Evolutionary conservation across 768 basidiomycete genomes (phyloP), one percentile per base, ranked within the genome.

Genomic region (Calocybe indica): DNA sequence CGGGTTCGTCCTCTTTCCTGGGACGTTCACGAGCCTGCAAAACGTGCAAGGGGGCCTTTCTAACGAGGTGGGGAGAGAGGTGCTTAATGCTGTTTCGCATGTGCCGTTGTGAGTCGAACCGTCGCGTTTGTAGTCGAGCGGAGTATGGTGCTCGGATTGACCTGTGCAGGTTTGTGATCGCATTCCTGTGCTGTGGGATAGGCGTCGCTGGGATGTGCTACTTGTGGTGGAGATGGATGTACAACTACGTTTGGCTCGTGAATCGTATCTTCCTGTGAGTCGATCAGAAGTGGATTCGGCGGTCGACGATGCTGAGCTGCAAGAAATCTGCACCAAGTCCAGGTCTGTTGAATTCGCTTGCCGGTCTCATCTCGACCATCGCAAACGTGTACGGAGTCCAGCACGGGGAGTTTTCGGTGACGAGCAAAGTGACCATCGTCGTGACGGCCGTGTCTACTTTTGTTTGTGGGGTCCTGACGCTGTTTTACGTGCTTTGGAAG

Each of bases 1-100:
- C 7, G 80, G 80, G 6, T 83, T 83, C 56, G 63, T 83, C 12
- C 65, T 83, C 29, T 80, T 83, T 52, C 81, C 81, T 2, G 76
- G 79, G 43, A 82, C 81, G 6, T 83, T 83, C 59, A 67, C 73
- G 7, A 79, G 72, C 45, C 66, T 74, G 62, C 64, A 68, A 47
- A 65, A 57, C 37, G 39, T 60, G 7, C 55, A 65, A 28, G 48
- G 52, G 41, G 43, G 40, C 15, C 43, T 40, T 10, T 61, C 55
- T 49, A 60, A 45, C 35, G 65, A 64, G 7, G 52, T 72, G 5
- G 62, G 62, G 40, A 60, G 60, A 15, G 43, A 56, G 10, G 55
- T 74, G 41, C 50, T 78, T 36, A 53, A 56, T 31, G 58, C 64
- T 6, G 58, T 81, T 43, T 64, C 72, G 15, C 57, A 74, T 46